Evolutionary conservation across 2,329 filamentous ascomycete genomes (phyloP), one percentile per base, ranked within the genome.

Genomic region (Colletotrichum theobromicola): DNA sequence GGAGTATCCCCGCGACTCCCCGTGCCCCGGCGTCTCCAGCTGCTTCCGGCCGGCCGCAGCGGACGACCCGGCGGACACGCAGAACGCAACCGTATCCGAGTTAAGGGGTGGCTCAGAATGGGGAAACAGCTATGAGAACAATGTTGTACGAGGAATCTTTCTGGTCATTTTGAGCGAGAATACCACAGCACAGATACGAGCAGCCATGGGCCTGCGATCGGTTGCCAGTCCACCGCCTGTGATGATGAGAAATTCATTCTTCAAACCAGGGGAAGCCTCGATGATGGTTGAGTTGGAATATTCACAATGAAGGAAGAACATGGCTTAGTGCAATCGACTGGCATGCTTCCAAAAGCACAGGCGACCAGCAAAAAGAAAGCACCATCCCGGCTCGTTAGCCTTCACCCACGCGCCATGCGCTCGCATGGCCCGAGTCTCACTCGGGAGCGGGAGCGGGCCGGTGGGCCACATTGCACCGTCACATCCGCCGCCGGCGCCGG

Each of bases 361-460:
- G 42, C 42, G 1, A 13, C 42, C 7, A 46, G 42, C 42, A 46
- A 46, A 42, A 21, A 21, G 42, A 46, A 21, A 21, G n/a, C 42
- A 46, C 42, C 1, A 46, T 46, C n/a, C 42, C 42, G 2, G 42
- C 2, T 46, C n/a, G 0, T 21, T 46, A 21, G 42, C 42, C 21
- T 46, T n/a, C n/a, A 4, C 12, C 10, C n/a, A 46, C 9, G 42
- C n/a, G 13, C n/a, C 5, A 46, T 13, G 5, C 5, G 42, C 42
- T 46, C n/a, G 42, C 42, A 21, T 21, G 42, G 42, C 42, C 42
- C 42, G 42, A 21, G 42, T 46, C 42, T 46, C n/a, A 21, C 42
- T 30, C 57, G 57, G 57, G 30, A 60, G 32, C 57, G 57, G 28
- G 30, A 34, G 57, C 28, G 57, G 57, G 9, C 57, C 57, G 57